Evolutionary conservation across 1,284 basidiomycete genomes (phyloP), one percentile per base, ranked within the genome.

Genomic region (Ustilago tritici): DNA sequence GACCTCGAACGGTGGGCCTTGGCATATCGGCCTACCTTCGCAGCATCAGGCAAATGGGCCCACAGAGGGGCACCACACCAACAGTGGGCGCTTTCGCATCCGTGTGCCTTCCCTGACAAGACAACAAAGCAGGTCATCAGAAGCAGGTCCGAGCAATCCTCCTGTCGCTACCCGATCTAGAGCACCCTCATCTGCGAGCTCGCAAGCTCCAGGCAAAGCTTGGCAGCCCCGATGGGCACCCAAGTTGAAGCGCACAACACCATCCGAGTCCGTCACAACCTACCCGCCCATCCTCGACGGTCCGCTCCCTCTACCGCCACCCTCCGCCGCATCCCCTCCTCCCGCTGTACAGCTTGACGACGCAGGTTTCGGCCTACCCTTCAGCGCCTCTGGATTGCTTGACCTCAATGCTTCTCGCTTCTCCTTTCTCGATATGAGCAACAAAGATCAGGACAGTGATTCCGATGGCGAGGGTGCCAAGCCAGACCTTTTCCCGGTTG

Each of bases 191-290:
- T 36, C 56, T 11, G 31, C 46, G 4, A 35, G 17, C 52, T 56
- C 49, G 47, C 65, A 61, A 50, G 17, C 31, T 11, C 49, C 32
- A 23, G 19, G 52, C 32, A 68, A 64, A 43, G 56, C 15, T 4
- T 76, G 74, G 74, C 65, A 71, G 31, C 74, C 68, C 2, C 60
- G 74, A 56, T 76, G 74, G 74, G 69, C 74, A 31, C 74, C 74
- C 5, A 76, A 63, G 40, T 56, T 70, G 34, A 76, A 65, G 31
- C 60, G 61, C 17, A 62, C 59, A 14, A 64, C 40, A 34, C 65
- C 61, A 1, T 63, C 70, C 32, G 61, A 67, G 41, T 62, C 66
- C 15, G 52, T 69, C 35, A 65, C 71, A 19, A 38, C 65, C 36
- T 69, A 74, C 52, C 61, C 66, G 28, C 62, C 71, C 7, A 60